Conservation (phyloP, 805 yeast species). For the Lachancea fermentati region DNA sequence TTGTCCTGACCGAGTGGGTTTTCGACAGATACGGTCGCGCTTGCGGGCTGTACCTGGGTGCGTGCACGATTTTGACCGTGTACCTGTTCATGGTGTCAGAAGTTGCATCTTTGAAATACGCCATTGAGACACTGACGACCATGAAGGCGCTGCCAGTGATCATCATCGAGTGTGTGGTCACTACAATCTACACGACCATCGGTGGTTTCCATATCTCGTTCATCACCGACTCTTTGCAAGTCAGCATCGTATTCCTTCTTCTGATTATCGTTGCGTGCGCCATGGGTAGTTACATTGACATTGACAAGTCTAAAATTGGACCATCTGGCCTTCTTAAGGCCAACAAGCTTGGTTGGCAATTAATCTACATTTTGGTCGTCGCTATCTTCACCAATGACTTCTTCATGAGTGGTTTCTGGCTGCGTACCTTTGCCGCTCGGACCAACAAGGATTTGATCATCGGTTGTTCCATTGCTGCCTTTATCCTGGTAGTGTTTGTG, state of each 20-base stretch:
- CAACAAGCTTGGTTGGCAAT: conserved; percentile 81
- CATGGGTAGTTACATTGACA: conserved; percentile 63
- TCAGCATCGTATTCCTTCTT: conserved; percentile 60
- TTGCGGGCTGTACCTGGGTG: conserved; percentile 69
- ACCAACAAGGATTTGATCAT: conserved; percentile 68
- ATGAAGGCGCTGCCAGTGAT: conserved; percentile 73
- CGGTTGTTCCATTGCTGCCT: conserved; percentile 71
- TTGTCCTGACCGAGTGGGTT: conserved; percentile 94
- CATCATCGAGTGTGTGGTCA: conserved; percentile 80
- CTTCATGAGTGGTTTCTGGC: conserved; percentile 90
- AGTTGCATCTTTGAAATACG: conserved; percentile 71
- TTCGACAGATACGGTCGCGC: conserved; percentile 69
- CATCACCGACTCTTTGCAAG: conserved; percentile 81
- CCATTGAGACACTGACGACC: conserved; percentile 73
- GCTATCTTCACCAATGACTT: conserved; percentile 89
- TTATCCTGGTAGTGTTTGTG: conserved; percentile 56
- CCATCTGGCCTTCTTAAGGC: conserved; percentile 60
- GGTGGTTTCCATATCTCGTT: conserved; percentile 91
- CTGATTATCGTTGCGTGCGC: conserved; percentile 70
- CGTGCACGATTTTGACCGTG: conserved; percentile 79
- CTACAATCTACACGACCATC: conserved; percentile 76
- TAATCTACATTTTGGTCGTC: conserved; percentile 73
- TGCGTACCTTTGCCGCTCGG: conserved; percentile 85
- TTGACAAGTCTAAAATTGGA: conserved; percentile 55
- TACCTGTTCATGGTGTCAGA: conserved; percentile 85